These are phyloP conservation scores for Vickermania spadyakhi DNA, from an alignment of 208 protist genomes.

Conservation along the genomic window DNA sequence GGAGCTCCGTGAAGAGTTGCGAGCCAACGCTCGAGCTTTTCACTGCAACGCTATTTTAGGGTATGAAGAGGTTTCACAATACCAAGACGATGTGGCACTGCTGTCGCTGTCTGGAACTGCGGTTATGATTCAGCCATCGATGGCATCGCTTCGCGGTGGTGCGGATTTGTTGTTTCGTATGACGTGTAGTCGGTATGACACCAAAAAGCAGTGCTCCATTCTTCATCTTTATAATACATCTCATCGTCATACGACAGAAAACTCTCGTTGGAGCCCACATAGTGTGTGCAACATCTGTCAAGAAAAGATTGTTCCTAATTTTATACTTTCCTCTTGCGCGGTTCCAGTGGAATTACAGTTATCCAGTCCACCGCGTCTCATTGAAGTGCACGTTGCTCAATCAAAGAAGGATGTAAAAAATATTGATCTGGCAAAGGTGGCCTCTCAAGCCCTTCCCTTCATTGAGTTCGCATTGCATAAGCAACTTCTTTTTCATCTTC, in stretches of 20 bases:
- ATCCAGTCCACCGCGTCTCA: slow-evolving; percentile 50
- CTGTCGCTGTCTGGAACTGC: slow-evolving; percentile 86
- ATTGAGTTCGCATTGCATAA: slow-evolving; percentile 87
- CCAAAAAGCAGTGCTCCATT: slow-evolving; percentile 36
- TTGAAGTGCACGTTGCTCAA: slow-evolving; percentile 63
- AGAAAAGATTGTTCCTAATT: slow-evolving; percentile 56
- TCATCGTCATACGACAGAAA: slow-evolving; percentile 19
- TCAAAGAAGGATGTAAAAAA: slow-evolving; percentile 61
- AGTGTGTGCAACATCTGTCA: slow-evolving; percentile 62
- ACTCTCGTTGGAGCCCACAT: slow-evolving; percentile 31
- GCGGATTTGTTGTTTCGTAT: slow-evolving; percentile 48
- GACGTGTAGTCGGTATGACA: slow-evolving; percentile 29
- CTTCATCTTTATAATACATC: slow-evolving; percentile 54
- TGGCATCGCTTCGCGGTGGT: slow-evolving; percentile 51
- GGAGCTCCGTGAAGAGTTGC: slow-evolving; percentile 88
- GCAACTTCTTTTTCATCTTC: slow-evolving; percentile 84
- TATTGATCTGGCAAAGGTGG: slow-evolving; percentile 58
- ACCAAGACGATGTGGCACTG: slow-evolving; percentile 80
- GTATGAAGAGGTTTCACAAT: slow-evolving; percentile 82
- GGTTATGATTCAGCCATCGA: slow-evolving; percentile 61
- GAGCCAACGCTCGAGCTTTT: slow-evolving; percentile 78
- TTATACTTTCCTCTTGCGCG: slow-evolving; percentile 70
- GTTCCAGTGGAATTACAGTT: slow-evolving; percentile 61
- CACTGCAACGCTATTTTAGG: slow-evolving; percentile 87
- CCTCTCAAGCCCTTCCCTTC: slow-evolving; percentile 82